These are phyloP conservation scores for Colletotrichum shisoi DNA, from an alignment of 2,329 filamentous ascomycete genomes.

Conservation along the genomic window DNA sequence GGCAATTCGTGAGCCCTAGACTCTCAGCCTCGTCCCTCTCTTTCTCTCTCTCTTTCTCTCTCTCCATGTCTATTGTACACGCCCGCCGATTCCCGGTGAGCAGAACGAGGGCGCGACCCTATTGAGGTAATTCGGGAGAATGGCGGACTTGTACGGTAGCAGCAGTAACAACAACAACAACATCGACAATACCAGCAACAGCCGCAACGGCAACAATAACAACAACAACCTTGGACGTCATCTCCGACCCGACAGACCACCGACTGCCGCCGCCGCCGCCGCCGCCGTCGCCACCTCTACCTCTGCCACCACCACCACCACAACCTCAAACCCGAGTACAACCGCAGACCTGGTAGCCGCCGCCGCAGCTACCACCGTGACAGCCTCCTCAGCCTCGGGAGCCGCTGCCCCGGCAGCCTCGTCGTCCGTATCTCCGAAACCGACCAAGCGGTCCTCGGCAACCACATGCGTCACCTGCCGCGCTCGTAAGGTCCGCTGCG, in stretches of 20 bases:
- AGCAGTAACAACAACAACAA: constrained; percentile 15
- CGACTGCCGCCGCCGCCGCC: constrained; percentile 33
- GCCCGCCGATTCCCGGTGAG: constrained; percentile 36
- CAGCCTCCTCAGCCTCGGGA: constrained; percentile 33
- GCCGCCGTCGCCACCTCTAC: background rate
- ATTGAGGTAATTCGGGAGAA: constrained; percentile 26
- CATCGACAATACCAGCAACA: constrained; percentile 19
- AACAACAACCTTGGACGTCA: constrained; percentile 35
- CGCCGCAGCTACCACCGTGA: constrained; percentile 22
- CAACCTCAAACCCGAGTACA: constrained; percentile 6
- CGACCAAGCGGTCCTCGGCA: constrained; percentile 53
- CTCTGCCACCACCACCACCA: constrained; percentile 1
- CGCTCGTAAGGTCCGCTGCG: constrained; percentile 66
- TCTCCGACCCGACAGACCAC: constrained; percentile 37
- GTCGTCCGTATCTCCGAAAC: constrained; percentile 38
- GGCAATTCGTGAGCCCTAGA: constrained; percentile 34
- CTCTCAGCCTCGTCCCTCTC: constrained; percentile 30
- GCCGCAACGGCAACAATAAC: constrained; percentile 20
- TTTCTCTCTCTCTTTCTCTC: constrained; percentile 6
- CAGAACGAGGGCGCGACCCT: constrained; percentile 21
- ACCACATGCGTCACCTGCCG: constrained; percentile 65
- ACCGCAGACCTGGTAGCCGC: constrained; percentile 16
- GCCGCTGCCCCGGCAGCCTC: constrained; percentile 23
- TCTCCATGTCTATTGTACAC: constrained; percentile 28
- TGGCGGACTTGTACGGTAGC: constrained; percentile 34